phyloP scores from a whole-genome alignment of 768 basidiomycete genomes.

The Gymnopilus junonius region DNA sequence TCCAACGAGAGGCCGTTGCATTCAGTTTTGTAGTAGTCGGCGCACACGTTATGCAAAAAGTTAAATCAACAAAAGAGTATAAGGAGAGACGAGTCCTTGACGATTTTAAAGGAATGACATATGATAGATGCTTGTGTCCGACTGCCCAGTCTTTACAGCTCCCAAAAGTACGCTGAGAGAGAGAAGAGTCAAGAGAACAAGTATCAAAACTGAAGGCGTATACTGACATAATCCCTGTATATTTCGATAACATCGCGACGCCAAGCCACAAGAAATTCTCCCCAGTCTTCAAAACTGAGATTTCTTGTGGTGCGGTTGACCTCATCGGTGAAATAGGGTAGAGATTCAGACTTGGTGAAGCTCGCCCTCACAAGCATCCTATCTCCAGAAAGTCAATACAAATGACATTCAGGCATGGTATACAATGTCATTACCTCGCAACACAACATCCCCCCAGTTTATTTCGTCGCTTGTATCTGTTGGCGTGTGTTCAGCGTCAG shows the following conservation, averaged over 20 bases:
- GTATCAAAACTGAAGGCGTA: background rate
- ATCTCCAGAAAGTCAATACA: conserved; percentile 45
- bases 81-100: conserved; percentile 73
- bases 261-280: conserved; percentile 89
- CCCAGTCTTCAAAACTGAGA: conserved; percentile 68
- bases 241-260: conserved; percentile 77
- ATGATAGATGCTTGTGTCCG: conserved; percentile 80
- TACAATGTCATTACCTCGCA: conserved; percentile 63
- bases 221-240: conserved; percentile 81
- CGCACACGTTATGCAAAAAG: conserved; percentile 76
- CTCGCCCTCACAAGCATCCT: conserved; percentile 86
- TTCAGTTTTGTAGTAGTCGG: conserved; percentile 50
- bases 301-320: conserved; percentile 67
- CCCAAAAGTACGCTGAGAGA: conserved; percentile 58
- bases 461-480: conserved; percentile 26
- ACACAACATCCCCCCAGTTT: conserved; percentile 58
- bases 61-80: conserved; percentile 86
- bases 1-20: conserved; percentile 45
- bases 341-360: conserved; percentile 57
- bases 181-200: conserved; percentile 1
- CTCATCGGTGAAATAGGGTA: conserved; percentile 67
- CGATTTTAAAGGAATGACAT: conserved; percentile 72
- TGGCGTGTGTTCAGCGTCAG: conserved; percentile 17
- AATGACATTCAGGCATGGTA: conserved; percentile 1
- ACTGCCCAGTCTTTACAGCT: conserved; percentile 58